Evolutionary conservation across 2,329 filamentous ascomycete genomes (phyloP).

Genomic region (Fusarium sp.): DNA sequence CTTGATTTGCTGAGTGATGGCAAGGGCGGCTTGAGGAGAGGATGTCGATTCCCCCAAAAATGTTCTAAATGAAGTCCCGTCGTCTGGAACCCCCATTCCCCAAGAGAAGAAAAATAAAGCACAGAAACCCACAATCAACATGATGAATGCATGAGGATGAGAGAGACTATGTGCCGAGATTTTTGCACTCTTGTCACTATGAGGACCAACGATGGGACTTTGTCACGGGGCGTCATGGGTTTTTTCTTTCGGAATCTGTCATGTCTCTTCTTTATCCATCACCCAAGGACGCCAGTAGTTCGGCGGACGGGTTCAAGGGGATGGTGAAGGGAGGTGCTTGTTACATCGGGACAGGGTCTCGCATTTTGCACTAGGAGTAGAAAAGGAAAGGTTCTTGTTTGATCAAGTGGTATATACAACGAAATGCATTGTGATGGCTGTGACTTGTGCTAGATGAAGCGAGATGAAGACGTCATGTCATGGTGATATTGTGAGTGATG

Average conservation of each 20-base stretch:
- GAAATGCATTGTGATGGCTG: neutral
- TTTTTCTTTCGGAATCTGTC: conserved; percentile 3
- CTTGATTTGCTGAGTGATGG: conserved; percentile 62
- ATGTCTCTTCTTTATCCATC: conserved; percentile 5
- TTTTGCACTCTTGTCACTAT: conserved; percentile 17
- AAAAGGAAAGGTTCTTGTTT: conserved; percentile 52
- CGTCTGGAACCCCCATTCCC: conserved; percentile 45
- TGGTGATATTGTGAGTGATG: neutral
- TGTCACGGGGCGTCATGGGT: conserved; percentile 17
- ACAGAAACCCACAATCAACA: conserved; percentile 48
- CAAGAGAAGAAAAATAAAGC: conserved; percentile 50
- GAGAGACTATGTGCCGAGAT: conserved; percentile 36
- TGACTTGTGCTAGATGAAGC: neutral
- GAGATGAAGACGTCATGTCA: neutral
- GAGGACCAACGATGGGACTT: conserved; percentile 11
- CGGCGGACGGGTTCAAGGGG: conserved; percentile 39
- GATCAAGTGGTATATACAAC: conserved; percentile 36
- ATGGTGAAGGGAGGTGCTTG: conserved; percentile 45
- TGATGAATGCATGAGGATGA: conserved; percentile 44
- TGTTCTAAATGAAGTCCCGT: conserved; percentile 52
- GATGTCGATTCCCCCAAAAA: conserved; percentile 48
- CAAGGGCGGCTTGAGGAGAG: conserved; percentile 55
- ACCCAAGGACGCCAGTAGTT: conserved; percentile 45
- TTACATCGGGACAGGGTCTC: conserved; percentile 49
- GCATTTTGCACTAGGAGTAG: conserved; percentile 54